Base-by-base conservation (phyloP, 106 monocot species). In the Acanthochlamys bracteata region DNA sequence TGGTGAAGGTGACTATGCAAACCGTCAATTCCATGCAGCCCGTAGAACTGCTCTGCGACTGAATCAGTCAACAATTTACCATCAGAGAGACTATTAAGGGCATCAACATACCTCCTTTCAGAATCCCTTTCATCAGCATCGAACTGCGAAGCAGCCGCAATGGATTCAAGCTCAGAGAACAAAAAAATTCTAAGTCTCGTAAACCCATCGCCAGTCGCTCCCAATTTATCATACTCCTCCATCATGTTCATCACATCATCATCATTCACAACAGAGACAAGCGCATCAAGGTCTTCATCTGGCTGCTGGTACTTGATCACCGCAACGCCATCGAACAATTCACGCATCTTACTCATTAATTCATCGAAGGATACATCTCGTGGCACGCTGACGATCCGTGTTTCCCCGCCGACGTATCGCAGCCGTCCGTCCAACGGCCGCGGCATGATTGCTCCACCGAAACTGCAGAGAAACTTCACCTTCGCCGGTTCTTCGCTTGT, bases 341-440 rank as follows among this genome's bases (percentile, higher is more conserved):
- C 96, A 10, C 81, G 74, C 85, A 88, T 79, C 52, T 84, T 82
- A 0, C 65, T 40, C 57, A 81, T 47, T 23, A 98, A 70, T 49
- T 85, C 85, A 19, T 77, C 76, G 33, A 74, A 89, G 12, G 71
- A 72, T 13, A 80, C 76, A 67, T 79, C 77, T 4, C 78, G 82
- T 0, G 83, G 85, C 21, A 98, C 71, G 57, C 76, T 73, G 17
- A 92, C 75, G 59, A 98, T 98, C 46, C 98, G 80, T 4, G 92
- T 98, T 73, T 98, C 98, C 3, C 98, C 98, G 47, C 98, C 98
- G 22, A 92, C 92, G 72, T 98, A 98, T n/a, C 98, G 88, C 39
- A 92, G 92, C 65, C 76, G 78, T 0, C 92, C 98, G 64, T 88
- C 92, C 15, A 83, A 68, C 43, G 92, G 98, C 46, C 98, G 92